Evolutionary conservation across 2,329 filamentous ascomycete genomes (phyloP).

Genomic region (Cordyceps cicadae): DNA sequence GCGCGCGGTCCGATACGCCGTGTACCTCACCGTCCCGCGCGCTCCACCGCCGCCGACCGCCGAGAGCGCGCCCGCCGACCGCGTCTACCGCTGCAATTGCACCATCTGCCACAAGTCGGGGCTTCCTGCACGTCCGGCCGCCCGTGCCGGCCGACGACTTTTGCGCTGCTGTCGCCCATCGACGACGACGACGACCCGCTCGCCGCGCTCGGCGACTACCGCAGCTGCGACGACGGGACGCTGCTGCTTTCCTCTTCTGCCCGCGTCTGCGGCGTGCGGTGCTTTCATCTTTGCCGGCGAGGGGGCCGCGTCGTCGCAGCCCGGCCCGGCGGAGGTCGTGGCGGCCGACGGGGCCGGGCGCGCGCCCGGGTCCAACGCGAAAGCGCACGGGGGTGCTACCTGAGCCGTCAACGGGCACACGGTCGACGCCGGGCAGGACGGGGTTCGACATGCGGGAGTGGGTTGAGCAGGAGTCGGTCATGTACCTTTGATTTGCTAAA

Average conservation of each 20-base stretch:
- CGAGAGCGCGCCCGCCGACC: neutral
- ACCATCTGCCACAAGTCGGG: slow-evolving; percentile 40
- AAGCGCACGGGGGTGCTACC: slow-evolving; percentile 18
- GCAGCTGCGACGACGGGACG: slow-evolving; percentile 19
- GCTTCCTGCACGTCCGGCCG: slow-evolving; percentile 37
- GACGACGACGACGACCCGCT: no score
- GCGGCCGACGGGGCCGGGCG: neutral
- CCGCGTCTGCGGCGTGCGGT: slow-evolving; percentile 35
- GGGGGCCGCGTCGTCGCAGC: slow-evolving; percentile 15
- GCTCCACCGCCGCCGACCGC: neutral
- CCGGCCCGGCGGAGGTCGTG: slow-evolving; percentile 16
- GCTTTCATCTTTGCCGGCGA: slow-evolving; percentile 32
- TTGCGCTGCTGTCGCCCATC: slow-evolving; percentile 34
- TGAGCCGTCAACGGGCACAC: slow-evolving; percentile 31
- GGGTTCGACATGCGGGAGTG: slow-evolving; percentile 29
- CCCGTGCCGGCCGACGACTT: slow-evolving; percentile 32
- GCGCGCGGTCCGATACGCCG: slow-evolving; percentile 31
- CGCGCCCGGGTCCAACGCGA: neutral
- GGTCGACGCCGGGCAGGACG: slow-evolving; percentile 29
- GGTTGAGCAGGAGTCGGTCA: slow-evolving; percentile 26
- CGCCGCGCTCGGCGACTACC: slow-evolving; percentile 33
- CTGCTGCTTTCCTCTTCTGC: slow-evolving; percentile 39
- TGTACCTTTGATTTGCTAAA: slow-evolving; percentile 18
- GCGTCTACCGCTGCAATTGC: slow-evolving; percentile 37
- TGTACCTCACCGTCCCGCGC: slow-evolving; percentile 32